Evolutionary conservation across 805 yeast genomes (phyloP).

Genomic region (Millerozyma miso): DNA sequence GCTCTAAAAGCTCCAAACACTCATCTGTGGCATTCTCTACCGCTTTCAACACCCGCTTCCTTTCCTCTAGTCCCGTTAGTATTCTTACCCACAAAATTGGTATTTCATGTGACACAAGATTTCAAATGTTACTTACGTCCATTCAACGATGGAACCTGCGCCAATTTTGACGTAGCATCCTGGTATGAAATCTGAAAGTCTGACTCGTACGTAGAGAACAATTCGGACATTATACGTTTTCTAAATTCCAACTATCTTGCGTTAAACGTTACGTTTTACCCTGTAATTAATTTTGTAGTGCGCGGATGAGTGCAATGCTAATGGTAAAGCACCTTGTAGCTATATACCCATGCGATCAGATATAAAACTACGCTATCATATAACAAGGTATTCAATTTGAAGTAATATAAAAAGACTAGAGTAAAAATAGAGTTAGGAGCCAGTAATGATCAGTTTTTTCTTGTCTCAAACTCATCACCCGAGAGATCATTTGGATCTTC

Average conservation of each 20-base stretch:
- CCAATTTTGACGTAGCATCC: conserved; percentile 65
- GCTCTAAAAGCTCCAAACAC: conserved; percentile 75
- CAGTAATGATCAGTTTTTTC: conserved; percentile 9
- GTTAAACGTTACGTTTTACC: background rate
- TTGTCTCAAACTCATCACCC: conserved; percentile 57
- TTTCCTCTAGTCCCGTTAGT: conserved; percentile 37
- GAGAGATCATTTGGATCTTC: conserved; percentile 41
- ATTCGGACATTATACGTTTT: conserved; percentile 37
- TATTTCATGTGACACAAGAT: too few relatives aligned
- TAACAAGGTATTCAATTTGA: too few relatives aligned
- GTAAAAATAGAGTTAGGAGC: background rate
- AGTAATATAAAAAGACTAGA: background rate
- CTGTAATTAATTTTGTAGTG: background rate
- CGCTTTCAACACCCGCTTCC: conserved; percentile 53
- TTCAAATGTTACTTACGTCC: conserved; percentile 24
- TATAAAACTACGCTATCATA: too few relatives aligned
- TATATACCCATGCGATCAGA: too few relatives aligned
- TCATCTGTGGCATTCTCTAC: conserved; percentile 73
- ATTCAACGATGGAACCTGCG: conserved; percentile 48
- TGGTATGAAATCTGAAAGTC: conserved; percentile 68
- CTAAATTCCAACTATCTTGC: background rate
- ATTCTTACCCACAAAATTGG: background rate
- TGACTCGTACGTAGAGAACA: conserved; percentile 61
- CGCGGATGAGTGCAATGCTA: too few relatives aligned
- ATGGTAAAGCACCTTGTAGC: too few relatives aligned